These are phyloP conservation scores for Hericium alpestre DNA, from an alignment of 768 basidiomycete genomes.

Conservation along the genomic window DNA sequence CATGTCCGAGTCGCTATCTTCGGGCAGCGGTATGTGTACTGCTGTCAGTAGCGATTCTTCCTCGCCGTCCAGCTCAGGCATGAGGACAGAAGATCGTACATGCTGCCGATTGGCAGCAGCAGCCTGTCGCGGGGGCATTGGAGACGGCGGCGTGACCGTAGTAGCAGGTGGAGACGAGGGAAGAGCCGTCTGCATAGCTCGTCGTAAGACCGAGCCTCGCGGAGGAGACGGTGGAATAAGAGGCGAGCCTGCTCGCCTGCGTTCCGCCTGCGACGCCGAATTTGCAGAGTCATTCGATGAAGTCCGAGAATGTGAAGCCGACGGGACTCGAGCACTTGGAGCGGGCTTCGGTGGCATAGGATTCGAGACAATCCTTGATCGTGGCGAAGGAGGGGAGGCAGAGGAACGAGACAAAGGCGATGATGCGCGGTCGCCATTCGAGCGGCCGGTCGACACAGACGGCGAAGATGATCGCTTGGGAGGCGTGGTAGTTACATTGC, in stretches of 20 bases:
- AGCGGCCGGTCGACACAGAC: conserved; percentile 19
- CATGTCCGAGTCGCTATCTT: conserved; percentile 59
- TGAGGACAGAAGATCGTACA: conserved; percentile 18
- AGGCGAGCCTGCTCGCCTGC: conserved; percentile 11
- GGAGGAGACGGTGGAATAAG: conserved; percentile 16
- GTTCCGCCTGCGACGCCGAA: conserved; percentile 5
- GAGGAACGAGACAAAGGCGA: conserved; percentile 14
- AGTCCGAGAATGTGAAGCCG: conserved; percentile 10
- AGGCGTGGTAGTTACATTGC: conserved; percentile 30
- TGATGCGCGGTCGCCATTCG: conserved; percentile 12
- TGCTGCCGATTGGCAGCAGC: not conserved
- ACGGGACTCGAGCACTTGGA: not conserved
- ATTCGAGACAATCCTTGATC: conserved; percentile 13
- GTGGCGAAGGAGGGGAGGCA: conserved; percentile 10
- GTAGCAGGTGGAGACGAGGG: conserved; percentile 21
- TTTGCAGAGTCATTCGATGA: conserved; percentile 11
- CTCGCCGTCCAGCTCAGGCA: conserved; percentile 28
- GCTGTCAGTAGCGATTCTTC: conserved; percentile 46
- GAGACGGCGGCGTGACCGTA: conserved; percentile 10
- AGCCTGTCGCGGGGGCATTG: not conserved
- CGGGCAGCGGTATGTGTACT: conserved; percentile 64
- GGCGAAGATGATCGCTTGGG: conserved; percentile 30
- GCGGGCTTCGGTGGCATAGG: conserved; percentile 13
- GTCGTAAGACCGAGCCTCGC: conserved; percentile 18
- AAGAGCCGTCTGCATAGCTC: conserved; percentile 23